These are phyloP conservation scores for Bidens hawaiensis DNA, from an alignment of 140 eudicot genomes.

Conservation along the genomic window DNA sequence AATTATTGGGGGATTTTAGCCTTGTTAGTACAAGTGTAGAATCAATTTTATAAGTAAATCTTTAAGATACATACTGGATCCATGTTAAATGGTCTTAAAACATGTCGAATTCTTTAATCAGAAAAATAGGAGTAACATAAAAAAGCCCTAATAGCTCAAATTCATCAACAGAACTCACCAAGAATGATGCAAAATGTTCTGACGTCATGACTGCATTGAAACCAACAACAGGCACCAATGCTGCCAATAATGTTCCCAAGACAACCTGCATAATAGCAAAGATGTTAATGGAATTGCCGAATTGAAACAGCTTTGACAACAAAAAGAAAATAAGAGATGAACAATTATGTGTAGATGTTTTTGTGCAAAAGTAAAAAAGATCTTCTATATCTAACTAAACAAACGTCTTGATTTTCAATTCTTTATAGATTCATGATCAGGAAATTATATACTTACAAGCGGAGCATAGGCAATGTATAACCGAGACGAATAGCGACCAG, in stretches of 20 bases:
- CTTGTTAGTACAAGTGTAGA: too few species aligned
- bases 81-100: conserved; percentile 5
- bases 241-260: too few species aligned
- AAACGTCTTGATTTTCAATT: background rate
- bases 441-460: conserved; percentile 2
- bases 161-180: conserved; percentile 57
- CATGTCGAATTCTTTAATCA: background rate
- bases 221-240: too few species aligned
- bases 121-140: conserved; percentile 5
- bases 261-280: too few species aligned
- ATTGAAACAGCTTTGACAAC: conserved; percentile 5
- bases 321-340: background rate
- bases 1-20: too few species aligned
- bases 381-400: background rate
- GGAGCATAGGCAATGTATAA: too few species aligned
- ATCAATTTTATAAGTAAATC: background rate
- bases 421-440: background rate
- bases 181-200: conserved; percentile 95
- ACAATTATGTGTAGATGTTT: background rate
- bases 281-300: background rate
- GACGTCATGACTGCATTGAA: conserved; percentile 98
- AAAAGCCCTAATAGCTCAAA: too few species aligned
- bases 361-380: background rate
- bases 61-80: background rate
- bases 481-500: too few species aligned